Conservation (phyloP, 2,329 filamentous ascomycete genomes). For the Diaporthe aspalathi region DNA sequence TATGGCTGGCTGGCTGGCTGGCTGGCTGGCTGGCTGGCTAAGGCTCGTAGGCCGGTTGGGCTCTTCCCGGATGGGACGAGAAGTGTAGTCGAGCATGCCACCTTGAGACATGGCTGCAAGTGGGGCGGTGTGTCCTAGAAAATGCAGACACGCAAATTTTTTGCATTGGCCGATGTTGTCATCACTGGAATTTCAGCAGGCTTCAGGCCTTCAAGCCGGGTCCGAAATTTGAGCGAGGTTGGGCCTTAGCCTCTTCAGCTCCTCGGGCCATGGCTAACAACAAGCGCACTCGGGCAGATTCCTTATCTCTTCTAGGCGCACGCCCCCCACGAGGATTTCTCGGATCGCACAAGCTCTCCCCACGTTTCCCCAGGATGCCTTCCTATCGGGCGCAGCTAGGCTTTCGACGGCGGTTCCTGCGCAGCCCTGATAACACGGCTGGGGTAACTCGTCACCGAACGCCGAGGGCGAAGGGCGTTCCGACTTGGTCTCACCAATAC, state of each 20-base stretch:
- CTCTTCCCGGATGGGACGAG: slow-evolving; percentile 4
- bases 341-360: slow-evolving; percentile 31
- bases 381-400: slow-evolving; percentile 26
- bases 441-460: slow-evolving; percentile 17
- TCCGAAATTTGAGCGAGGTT: slow-evolving; percentile 38
- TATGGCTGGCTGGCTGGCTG: background rate
- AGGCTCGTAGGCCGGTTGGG: slow-evolving; percentile 4
- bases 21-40: too few relatives aligned
- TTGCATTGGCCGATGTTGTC: slow-evolving; percentile 16
- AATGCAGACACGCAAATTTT: slow-evolving; percentile 14
- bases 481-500: background rate
- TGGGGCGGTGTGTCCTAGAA: slow-evolving; percentile 8
- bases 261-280: background rate
- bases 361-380: slow-evolving; percentile 37
- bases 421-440: slow-evolving; percentile 18
- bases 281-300: slow-evolving; percentile 36
- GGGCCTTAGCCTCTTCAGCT: slow-evolving; percentile 17
- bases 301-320: slow-evolving; percentile 37
- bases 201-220: slow-evolving; percentile 2
- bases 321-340: slow-evolving; percentile 38
- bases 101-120: slow-evolving; percentile 14
- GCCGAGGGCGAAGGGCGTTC: slow-evolving; percentile 1
- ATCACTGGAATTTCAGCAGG: slow-evolving; percentile 29
- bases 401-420: slow-evolving; percentile 22
- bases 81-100: slow-evolving; percentile 26